Evolutionary conservation across 495 filamentous ascomycete species (phyloP), one percentile per base, ranked within the genome.

Genomic region (Platismatia glauca): DNA sequence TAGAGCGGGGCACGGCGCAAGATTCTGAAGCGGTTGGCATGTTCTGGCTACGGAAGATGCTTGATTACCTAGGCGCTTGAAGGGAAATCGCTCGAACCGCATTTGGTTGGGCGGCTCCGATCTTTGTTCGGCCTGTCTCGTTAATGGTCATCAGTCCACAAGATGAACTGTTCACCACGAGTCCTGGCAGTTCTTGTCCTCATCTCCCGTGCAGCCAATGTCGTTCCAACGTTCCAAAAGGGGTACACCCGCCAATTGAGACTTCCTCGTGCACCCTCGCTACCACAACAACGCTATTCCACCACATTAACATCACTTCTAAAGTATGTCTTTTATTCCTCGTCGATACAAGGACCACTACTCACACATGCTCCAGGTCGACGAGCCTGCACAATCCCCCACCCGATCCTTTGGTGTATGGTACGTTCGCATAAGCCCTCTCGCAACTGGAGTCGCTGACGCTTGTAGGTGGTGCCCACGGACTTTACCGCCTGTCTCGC

Each of bases 11-110:
- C 9, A 50, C 29, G 46, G 50, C 29, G 29, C 29, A 53, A 33
- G 50, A 33, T 15, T 53, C 15, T 16, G 50, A 53, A 53, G 50
- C 50, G 50, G 50, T 53, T 53, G 50, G 50, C 29, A 53, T 53
- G 50, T 33, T 20, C 6, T 34, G 27, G 29, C 0, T 33, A 53
- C 15, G 13, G 29, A 15, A 33, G n/a, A 16, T 53, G 50, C 29
- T 33, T 3, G 50, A 53, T 33, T 3, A n/a, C n/a, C n/a, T n/a
- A 53, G 27, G 50, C 50, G 50, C 50, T 53, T 53, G 15, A 33
- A 53, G 7, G 16, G 16, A 53, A 33, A 20, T n/a, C 16, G 24
- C 29, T 33, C 7, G 29, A 33, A 53, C 29, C 24, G 50, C 50
- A 33, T 33, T 6, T 33, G 29, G 22, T 52, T 16, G 9, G 7